Evolutionary conservation across 2,329 filamentous ascomycete species (phyloP), one percentile per base, ranked within the genome.

Genomic region (Apiospora saccharicola): DNA sequence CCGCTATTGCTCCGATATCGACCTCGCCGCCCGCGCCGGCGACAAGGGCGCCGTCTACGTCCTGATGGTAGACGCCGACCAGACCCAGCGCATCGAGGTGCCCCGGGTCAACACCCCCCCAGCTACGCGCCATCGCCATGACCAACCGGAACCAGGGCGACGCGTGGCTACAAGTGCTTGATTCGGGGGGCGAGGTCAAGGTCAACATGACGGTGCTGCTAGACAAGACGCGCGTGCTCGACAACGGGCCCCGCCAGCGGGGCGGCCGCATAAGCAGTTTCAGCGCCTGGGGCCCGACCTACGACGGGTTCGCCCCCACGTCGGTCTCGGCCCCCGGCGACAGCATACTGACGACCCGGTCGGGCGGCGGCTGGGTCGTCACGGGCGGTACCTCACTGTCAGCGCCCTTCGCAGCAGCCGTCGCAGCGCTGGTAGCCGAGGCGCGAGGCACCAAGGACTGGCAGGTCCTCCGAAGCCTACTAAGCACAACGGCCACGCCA

Each of bases 341-440:
- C 53, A 4, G 5, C 16, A 2, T 37, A 7, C 7, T 61, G 53
- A 61, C 30, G 13, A 61, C 53, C 0, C 85, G 13, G 14, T 14
- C 51, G 5, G 51, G 26, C 4, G 86, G 86, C 71, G 85, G 76
- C 8, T 89, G 89, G 73, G 84, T 82, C 67, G 83, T 88, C 24
- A 79, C 87, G 22, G 84, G 83, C 41, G 88, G 88, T n/a, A 90
- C 87, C 0, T 88, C 86, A 3, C 89, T 89, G 86, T 84, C 86
- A 10, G 83, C 83, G 72, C 86, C 87, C 4, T 79, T 86, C 37
- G 82, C 82, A 7, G 86, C 86, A 26, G 83, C 81, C 61, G 79
- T 81, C 68, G 78, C 78, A 44, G 80, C 78, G 12, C 78, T 82
- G 30, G 75, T 81, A 41, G 75, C 74, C 4, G 76, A 80, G 64